Percentiles rank a stretch among this genome's conserved stretches.
phyloP scores from a whole-genome alignment of 257 asterid species.

The Dorcoceras hygrometricum region DNA sequence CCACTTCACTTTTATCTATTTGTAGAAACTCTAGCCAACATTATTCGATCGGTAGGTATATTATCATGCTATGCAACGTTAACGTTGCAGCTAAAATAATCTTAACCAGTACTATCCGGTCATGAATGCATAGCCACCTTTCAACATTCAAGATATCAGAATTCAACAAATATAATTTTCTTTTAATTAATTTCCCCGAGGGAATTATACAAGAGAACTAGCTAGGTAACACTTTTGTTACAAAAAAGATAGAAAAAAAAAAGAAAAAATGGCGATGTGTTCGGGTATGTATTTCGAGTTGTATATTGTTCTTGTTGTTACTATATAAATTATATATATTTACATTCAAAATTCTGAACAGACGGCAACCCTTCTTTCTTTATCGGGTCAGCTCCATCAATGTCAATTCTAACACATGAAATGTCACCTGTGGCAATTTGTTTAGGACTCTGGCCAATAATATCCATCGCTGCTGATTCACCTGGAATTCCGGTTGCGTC shows the following conservation, averaged over 20 bases:
- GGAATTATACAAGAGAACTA: no score
- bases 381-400: slow-evolving; percentile 25
- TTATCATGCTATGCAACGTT: no score
- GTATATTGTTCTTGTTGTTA: neutral
- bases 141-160: neutral
- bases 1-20: no score
- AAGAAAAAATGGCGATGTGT: neutral
- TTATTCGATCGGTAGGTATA: no score
- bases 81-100: no score
- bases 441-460: neutral
- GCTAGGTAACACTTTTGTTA: no score
- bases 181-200: neutral
- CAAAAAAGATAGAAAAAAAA: no score
- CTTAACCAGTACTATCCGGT: no score
- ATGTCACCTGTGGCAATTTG: neutral
- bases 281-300: neutral
- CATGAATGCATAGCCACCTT: no score
- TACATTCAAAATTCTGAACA: slow-evolving; percentile 13
- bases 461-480: neutral
- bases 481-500: slow-evolving; percentile 6
- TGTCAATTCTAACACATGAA: slow-evolving; percentile 21
- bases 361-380: slow-evolving; percentile 21
- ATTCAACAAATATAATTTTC: no score
- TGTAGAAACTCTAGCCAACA: neutral
- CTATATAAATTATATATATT: neutral